Base-by-base conservation (phyloP, 805 yeast species). In the Teunomyces panamensis region DNA sequence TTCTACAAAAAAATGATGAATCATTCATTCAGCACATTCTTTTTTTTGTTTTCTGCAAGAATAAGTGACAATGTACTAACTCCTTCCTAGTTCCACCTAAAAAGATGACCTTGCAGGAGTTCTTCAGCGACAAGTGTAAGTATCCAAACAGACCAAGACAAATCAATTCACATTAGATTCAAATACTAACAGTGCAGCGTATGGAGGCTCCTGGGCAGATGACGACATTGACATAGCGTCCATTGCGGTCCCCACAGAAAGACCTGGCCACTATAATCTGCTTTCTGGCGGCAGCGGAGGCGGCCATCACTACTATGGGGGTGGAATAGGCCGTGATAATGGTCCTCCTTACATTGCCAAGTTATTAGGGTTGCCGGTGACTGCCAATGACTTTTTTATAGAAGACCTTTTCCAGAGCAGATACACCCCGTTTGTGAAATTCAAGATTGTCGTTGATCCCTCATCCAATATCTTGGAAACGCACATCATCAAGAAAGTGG, bases 261-360 rank as follows among this genome's bases (percentile, higher is more conserved):
- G 61, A 47, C 47, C 17, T 41, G 20, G 42, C 45, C 43, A 33
- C 29, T 43, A 43, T 9, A 34, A 17, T 30, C 29, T 42, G 20
- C 43, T 36, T 14, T 13, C 30, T 5, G 27, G 30, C 13, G 47
- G 47, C 13, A 36, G 41, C 9, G 46, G 49, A 5, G 43, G 48
- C 10, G 30, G 32, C 10, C 39, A 41, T 10, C 32, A 39, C 20
- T 42, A 27, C 33, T 45, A 34, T 17, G 44, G 47, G 17, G 47
- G 24, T 4, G 28, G 43, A 7, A 10, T 33, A 4, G 39, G 27
- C 9, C 43, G 35, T 47, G 63, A 60, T 45, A 37, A 48, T 33
- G 71, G 74, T 0, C 86, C 87, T 0, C 91, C 91, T 1, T 85
- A 73, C 59, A 84, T 85, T 48, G 79, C 80, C 39, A 85, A 84